phyloP scores from a whole-genome alignment of 2,329 filamentous ascomycete genomes.

The Clonostachys sp. region DNA sequence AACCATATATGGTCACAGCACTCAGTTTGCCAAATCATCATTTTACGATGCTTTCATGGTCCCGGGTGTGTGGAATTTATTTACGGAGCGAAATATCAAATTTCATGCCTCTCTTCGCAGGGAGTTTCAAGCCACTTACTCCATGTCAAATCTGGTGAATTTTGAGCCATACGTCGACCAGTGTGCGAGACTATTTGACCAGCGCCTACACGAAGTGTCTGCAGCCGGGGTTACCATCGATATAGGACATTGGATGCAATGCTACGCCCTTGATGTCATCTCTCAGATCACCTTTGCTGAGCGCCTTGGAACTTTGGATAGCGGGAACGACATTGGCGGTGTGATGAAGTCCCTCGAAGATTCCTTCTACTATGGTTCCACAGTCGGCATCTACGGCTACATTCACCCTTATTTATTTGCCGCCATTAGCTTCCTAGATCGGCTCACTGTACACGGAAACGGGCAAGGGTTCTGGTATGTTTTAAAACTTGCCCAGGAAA shows the following conservation, averaged over 20 bases:
- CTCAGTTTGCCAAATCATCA: slow-evolving; percentile 21
- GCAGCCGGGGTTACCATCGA: slow-evolving; percentile 10
- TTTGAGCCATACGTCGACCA: slow-evolving; percentile 26
- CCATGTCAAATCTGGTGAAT: slow-evolving; percentile 22
- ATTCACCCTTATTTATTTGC: slow-evolving; percentile 8
- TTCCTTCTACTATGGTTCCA: slow-evolving; percentile 12
- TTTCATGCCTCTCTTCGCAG: slow-evolving; percentile 16
- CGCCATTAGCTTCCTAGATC: slow-evolving; percentile 8
- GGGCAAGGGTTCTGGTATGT: slow-evolving; percentile 12
- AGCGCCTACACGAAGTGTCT: slow-evolving; percentile 17
- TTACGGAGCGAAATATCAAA: slow-evolving; percentile 18
- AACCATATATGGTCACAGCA: slow-evolving; percentile 20
- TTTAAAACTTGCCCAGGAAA: slow-evolving; percentile 6
- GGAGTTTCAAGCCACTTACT: slow-evolving; percentile 19
- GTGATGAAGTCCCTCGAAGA: slow-evolving; percentile 16
- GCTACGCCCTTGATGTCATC: slow-evolving; percentile 34
- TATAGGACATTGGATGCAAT: slow-evolving; percentile 26
- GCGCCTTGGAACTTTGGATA: slow-evolving; percentile 27
- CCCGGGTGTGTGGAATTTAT: slow-evolving; percentile 14
- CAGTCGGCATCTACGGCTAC: slow-evolving; percentile 13
- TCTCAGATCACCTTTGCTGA: slow-evolving; percentile 24
- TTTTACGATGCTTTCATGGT: slow-evolving; percentile 21
- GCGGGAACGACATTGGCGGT: slow-evolving; percentile 20
- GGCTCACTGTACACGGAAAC: slow-evolving; percentile 4
- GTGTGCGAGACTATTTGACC: slow-evolving; percentile 17